Percentiles rank a stretch among this genome's conserved stretches.
Evolutionary conservation across 805 yeast genomes (phyloP).

Genomic region (Gaillardinia entomophila): DNA sequence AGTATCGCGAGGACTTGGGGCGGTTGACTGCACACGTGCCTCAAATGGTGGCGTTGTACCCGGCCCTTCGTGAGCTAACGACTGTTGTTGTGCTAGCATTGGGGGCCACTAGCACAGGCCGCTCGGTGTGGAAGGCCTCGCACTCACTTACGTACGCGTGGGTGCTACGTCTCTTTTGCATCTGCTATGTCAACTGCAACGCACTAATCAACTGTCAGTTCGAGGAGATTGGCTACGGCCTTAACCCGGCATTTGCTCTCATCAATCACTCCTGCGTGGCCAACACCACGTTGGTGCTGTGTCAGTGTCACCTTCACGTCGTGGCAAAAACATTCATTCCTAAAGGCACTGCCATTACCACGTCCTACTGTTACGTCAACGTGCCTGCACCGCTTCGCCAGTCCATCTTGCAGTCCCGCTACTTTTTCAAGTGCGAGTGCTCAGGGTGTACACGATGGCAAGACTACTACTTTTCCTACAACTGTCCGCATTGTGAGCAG

Average conservation of each 20-base stretch:
- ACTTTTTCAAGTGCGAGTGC: constrained; percentile 31
- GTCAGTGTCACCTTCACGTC: too few relatives aligned
- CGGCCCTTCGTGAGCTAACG: too few relatives aligned
- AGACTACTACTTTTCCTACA: constrained; percentile 22
- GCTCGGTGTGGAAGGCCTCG: too few relatives aligned
- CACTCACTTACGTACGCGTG: too few relatives aligned
- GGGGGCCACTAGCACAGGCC: too few relatives aligned
- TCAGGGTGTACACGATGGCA: constrained; percentile 10
- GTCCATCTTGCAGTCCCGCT: constrained; percentile 15
- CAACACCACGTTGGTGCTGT: constrained; percentile 19
- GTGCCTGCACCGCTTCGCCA: constrained; percentile 23
- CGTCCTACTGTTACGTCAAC: constrained; percentile 21
- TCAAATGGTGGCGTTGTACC: too few relatives aligned
- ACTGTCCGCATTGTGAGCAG: constrained; percentile 15
- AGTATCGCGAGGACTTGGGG: too few relatives aligned
- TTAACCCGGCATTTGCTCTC: constrained; percentile 32
- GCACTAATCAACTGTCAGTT: constrained; percentile 15
- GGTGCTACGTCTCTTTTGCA: too few relatives aligned
- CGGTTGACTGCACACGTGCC: too few relatives aligned
- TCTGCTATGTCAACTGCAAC: constrained; percentile 23
- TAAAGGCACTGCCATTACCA: too few relatives aligned
- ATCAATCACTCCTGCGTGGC: constrained; percentile 39
- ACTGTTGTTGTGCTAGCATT: too few relatives aligned
- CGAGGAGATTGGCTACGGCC: constrained; percentile 24
- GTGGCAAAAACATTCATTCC: too few relatives aligned